phyloP scores from a whole-genome alignment of 2,329 filamentous ascomycete genomes.

The Cylindrodendrum hubeiense region DNA sequence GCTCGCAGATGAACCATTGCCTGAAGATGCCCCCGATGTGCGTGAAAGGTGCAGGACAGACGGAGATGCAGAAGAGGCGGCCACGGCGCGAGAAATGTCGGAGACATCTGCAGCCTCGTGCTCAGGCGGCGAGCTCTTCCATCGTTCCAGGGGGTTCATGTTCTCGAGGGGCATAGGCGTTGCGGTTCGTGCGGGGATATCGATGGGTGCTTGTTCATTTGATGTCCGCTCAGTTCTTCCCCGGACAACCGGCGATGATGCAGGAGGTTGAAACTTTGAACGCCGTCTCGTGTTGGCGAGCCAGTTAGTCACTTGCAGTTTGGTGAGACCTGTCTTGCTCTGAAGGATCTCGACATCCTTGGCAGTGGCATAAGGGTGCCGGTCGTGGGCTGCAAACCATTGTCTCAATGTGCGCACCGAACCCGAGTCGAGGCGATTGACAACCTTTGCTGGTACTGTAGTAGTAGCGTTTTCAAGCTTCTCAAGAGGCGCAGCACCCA shows the following conservation, averaged over 20 bases:
- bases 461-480: no score
- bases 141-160: conserved; percentile 47
- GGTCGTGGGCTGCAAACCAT: conserved; percentile 80
- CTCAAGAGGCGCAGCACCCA: no score
- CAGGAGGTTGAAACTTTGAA: conserved; percentile 66
- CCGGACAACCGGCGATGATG: not conserved
- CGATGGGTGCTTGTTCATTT: conserved; percentile 53
- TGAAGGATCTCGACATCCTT: conserved; percentile 83
- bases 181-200: conserved; percentile 63
- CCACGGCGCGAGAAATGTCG: conserved; percentile 45
- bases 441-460: no score
- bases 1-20: conserved; percentile 65
- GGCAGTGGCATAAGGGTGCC: conserved; percentile 86
- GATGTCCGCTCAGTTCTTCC: not conserved
- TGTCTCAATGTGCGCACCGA: conserved; percentile 35
- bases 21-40: conserved; percentile 50
- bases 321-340: conserved; percentile 79
- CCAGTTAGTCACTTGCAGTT: conserved; percentile 88
- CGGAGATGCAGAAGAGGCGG: conserved; percentile 37
- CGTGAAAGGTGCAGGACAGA: conserved; percentile 61
- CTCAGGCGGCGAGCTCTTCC: conserved; percentile 49
- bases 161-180: conserved; percentile 48
- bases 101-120: conserved; percentile 46
- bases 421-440: no score
- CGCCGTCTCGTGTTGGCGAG: conserved; percentile 86